Evolutionary conservation across 345 rosid genomes (phyloP), one percentile per base, ranked within the genome.

Genomic region (Leavenworthia alabamica): DNA sequence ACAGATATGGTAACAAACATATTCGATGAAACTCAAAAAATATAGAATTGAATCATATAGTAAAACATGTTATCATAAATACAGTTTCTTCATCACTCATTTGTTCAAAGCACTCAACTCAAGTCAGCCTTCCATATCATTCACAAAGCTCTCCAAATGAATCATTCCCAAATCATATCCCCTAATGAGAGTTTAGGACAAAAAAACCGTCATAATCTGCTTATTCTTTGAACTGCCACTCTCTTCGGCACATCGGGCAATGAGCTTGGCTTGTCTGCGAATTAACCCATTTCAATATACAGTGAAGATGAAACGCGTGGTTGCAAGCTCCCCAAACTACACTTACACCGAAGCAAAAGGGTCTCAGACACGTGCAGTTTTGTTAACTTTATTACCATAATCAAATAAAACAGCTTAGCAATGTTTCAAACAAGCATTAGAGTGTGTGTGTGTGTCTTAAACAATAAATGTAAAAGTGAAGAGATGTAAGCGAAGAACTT

Each of bases 231-330:
- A 82, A 83, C 64, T 81, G 84, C 94, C 89, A 86, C 60, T 83
- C 90, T 47, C 90, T 71, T 7, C 94, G 81, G 77, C 97, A 86
- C 95, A 89, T 89, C 8, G 90, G 94, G 29, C 96, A 87, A 66
- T 82, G 96, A 23, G 99, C 97, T 80, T 85, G 94, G 67, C 89
- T 69, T 35, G 91, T 73, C 68, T 93, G 94, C 2, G 94, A 87
- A 69, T 83, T 87, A 64, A 89, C 99, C 97, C 96, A 89, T 64
- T 89, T 93, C 79, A 89, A 75, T 73, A 89, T 83, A 82, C 96
- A 89, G 60, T 89, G 98, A 67, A 92, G 93, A 78, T 92, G 96
- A 75, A 89, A 85, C 8, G 87, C 89, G 59, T 79, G 89, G 75
- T 83, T 86, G 74, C 90, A 83, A 41, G 75, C 80, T 43, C 90